Base-by-base conservation (phyloP, 1,139 yeast species). In the Candida buenavistaensis region DNA sequence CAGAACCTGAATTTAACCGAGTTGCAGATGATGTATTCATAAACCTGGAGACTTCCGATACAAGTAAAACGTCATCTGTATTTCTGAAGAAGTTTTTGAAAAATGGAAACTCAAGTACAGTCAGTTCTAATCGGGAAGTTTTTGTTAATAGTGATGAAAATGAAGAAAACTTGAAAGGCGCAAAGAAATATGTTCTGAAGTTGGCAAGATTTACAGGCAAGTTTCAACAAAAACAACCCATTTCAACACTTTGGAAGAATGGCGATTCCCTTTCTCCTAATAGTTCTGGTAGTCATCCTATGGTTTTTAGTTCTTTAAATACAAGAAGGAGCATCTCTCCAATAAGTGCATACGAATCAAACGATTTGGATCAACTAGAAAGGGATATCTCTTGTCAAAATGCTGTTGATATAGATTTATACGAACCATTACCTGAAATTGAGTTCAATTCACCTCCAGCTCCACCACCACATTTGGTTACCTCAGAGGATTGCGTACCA, bases 221-320 rank as follows among this genome's bases (percentile, higher is more conserved):
- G 41, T 59, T 68, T 38, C 59, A 54, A 36, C 45, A 59, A n/a
- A 65, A 60, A 44, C 73, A 68, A 35, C 64, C 72, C 4, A 53
- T 65, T 17, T 49, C 59, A 5, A 43, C 50, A 4, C 35, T 61
- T 8, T 63, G 65, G 55, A 44, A 40, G 8, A 22, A 22, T 22
- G 11, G 13, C 12, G 24, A 22, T 6, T 5, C 19, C 11, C 9
- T 14, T 6, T 3, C 24, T 4, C 11, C 13, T 9, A 7, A 8
- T 8, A 22, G 25, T 13, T 14, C 25, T 3, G 23, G 6, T 22
- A 23, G 28, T 14, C 28, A 14, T 29, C 44, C 35, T 37, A 23
- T 16, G 43, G 25, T 24, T 22, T 35, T 12, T 21, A 33, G n/a
- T 26, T 27, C 19, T 15, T 28, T 23, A 21, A 31, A 26, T 19